phyloP scores from a whole-genome alignment of 2,329 filamentous ascomycete genomes.

The Fusarium pseudocircinatum region DNA sequence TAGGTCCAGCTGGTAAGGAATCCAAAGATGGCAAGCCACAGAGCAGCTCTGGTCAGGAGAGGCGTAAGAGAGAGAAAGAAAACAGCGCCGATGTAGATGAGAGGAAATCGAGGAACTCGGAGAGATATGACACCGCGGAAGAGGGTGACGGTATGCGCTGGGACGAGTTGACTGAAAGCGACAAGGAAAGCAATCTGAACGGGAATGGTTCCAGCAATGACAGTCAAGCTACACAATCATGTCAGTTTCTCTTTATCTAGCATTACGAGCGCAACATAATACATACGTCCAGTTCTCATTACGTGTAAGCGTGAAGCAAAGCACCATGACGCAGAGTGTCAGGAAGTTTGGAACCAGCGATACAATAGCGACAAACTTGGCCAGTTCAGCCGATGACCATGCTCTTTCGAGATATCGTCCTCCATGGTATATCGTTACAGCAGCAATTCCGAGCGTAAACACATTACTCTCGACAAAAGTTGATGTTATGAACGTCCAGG shows the following conservation, averaged over 20 bases:
- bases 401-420: constrained; percentile 95
- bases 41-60: constrained; percentile 73
- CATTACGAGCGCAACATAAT: neutral
- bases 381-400: constrained; percentile 92
- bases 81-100: constrained; percentile 80
- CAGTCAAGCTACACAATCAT: constrained; percentile 67
- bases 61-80: constrained; percentile 70
- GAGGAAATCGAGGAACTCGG: constrained; percentile 77
- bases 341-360: constrained; percentile 83
- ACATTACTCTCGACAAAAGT: constrained; percentile 94
- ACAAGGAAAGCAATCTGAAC: constrained; percentile 94
- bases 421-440: constrained; percentile 85
- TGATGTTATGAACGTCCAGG: constrained; percentile 90
- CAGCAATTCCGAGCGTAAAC: constrained; percentile 82
- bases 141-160: constrained; percentile 94
- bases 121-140: constrained; percentile 90
- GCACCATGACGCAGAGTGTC: constrained; percentile 76
- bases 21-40: constrained; percentile 82
- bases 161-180: constrained; percentile 96
- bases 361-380: constrained; percentile 84
- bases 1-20: constrained; percentile 94
- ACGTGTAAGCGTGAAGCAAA: constrained; percentile 76
- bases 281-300: constrained; percentile 76
- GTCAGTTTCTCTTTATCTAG: constrained; percentile 1
- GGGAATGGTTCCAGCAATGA: constrained; percentile 88